Conservation (phyloP, 306 rosid species). For the Ammopiptanthus mongolicus region DNA sequence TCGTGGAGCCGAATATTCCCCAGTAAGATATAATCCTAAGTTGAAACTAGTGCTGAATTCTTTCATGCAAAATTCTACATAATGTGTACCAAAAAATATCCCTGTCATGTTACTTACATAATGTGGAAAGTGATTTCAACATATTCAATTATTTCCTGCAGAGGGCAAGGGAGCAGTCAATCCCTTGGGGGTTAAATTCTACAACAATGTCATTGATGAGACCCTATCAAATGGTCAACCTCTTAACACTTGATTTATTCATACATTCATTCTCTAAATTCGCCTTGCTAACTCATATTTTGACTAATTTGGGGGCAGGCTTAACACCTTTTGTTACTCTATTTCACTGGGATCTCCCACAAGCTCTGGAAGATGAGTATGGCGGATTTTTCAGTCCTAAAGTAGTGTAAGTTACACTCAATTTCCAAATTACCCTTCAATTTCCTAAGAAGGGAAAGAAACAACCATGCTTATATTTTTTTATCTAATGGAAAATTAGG, state of each 20-base stretch:
- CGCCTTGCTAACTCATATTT: neutral
- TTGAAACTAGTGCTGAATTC: neutral
- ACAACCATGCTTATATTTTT: neutral
- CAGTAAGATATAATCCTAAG: conserved; percentile 14
- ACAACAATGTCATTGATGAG: conserved; percentile 47
- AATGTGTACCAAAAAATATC: neutral
- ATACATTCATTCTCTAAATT: neutral
- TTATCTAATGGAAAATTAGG: conserved; percentile 9
- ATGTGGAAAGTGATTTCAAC: neutral
- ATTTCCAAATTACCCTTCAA: neutral
- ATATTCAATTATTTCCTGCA: neutral
- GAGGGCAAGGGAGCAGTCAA: conserved; percentile 35
- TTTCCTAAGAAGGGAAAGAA: neutral
- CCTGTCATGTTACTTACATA: neutral
- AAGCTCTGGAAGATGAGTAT: conserved; percentile 48
- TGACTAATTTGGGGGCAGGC: conserved; percentile 2
- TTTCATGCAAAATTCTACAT: neutral
- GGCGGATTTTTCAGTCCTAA: conserved; percentile 33
- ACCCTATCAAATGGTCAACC: conserved; percentile 36
- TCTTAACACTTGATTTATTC: neutral
- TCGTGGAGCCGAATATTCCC: conserved; percentile 58
- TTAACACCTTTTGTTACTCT: conserved; percentile 42
- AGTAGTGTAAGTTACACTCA: conserved; percentile 18
- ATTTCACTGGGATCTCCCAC: conserved; percentile 55
- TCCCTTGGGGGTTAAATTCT: conserved; percentile 39